Conservation (phyloP, 129 eudicot species). For the Arctium lappa region DNA sequence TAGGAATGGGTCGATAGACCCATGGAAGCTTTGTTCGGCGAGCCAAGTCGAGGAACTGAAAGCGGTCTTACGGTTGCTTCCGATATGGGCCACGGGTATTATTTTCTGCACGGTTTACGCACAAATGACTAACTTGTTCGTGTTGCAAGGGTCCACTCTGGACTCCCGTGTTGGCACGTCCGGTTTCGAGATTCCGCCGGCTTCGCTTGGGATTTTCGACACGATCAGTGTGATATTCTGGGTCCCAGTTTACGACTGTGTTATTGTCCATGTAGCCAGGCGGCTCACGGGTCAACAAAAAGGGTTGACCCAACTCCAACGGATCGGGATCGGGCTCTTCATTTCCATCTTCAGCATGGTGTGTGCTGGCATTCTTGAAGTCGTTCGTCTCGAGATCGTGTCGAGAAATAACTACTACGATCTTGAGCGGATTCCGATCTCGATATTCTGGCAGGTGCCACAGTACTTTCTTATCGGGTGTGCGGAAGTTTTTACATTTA, state of each 20-base stretch:
- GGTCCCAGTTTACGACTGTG: constrained; percentile 59
- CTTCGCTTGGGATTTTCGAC: constrained; percentile 50
- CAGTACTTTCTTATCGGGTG: constrained; percentile 68
- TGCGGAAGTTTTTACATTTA: constrained; percentile 62
- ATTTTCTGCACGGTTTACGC: constrained; percentile 50
- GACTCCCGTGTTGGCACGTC: constrained; percentile 40
- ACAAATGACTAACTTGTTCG: constrained; percentile 56
- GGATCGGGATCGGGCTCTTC: constrained; percentile 62
- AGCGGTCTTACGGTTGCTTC: constrained; percentile 58
- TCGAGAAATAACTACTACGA: constrained; percentile 42
- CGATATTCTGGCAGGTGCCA: constrained; percentile 75
- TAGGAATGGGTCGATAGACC: constrained; percentile 31
- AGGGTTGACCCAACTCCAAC: constrained; percentile 62
- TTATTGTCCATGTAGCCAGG: constrained; percentile 45
- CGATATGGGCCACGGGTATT: constrained; percentile 68
- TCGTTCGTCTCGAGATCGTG: constrained; percentile 40
- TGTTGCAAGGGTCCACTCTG: constrained; percentile 51
- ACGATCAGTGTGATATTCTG: constrained; percentile 59
- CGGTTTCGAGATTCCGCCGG: constrained; percentile 53
- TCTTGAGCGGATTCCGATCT: constrained; percentile 39
- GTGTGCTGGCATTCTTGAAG: constrained; percentile 56
- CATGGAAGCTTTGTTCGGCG: constrained; percentile 73
- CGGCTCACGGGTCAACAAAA: constrained; percentile 48
- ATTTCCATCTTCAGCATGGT: constrained; percentile 61
- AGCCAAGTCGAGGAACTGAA: constrained; percentile 79